These are phyloP conservation scores for Grammothele lineata DNA, from an alignment of 768 basidiomycete genomes.

Conservation along the genomic window DNA sequence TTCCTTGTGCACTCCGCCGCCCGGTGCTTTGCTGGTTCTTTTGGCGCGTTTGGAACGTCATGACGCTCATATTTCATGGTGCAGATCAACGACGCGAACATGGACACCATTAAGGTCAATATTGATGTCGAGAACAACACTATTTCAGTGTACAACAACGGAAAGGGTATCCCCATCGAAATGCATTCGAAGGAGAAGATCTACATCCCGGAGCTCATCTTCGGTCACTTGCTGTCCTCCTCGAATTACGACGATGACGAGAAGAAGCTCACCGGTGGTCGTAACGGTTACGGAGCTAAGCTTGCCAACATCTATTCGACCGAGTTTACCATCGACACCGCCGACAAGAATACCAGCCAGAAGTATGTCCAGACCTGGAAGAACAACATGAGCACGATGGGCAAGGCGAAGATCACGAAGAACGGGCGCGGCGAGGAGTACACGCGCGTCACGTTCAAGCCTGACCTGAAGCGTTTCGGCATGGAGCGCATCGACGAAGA, in stretches of 20 bases:
- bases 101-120: constrained; percentile 88
- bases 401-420: constrained; percentile 90
- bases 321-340: constrained; percentile 95
- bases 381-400: constrained; percentile 87
- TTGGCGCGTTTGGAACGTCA: no score
- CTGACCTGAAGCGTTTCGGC: constrained; percentile 88
- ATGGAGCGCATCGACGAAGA: constrained; percentile 92
- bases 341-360: constrained; percentile 76
- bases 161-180: constrained; percentile 94
- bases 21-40: no score
- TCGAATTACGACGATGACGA: constrained; percentile 99
- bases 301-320: constrained; percentile 97
- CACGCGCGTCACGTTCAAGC: constrained; percentile 89
- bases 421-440: constrained; percentile 85
- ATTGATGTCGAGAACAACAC: constrained; percentile 80
- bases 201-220: constrained; percentile 96
- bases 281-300: constrained; percentile 98
- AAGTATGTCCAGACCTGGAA: constrained; percentile 97
- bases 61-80: no score
- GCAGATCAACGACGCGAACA: constrained; percentile 89
- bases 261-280: constrained; percentile 96
- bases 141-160: constrained; percentile 95
- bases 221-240: constrained; percentile 89
- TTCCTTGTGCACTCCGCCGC: no score
- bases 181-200: constrained; percentile 91